Base-by-base conservation (phyloP, 495 filamentous ascomycete species). In the Lepidopterella palustris region DNA sequence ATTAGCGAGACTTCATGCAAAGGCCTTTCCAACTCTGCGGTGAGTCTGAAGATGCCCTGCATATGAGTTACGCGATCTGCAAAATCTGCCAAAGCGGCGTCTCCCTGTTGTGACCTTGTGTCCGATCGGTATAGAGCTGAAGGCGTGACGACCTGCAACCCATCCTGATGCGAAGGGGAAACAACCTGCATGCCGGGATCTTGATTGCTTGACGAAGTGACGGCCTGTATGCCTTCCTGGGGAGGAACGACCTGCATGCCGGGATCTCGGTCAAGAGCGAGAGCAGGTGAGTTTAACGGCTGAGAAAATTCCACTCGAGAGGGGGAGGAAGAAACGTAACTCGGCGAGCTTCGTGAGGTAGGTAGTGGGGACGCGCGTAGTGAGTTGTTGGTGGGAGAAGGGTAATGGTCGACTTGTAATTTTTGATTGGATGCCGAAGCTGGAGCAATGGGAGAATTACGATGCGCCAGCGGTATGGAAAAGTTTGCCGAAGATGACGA, bases 21-120 rank as follows among this genome's bases (percentile, higher is more conserved):
- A 0, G 87, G 83, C 55, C 80, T 82, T n/a, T 81, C 79, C 42
- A 81, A 78, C 65, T 92, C 87, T 2, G 88, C 85, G 48, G 89
- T 85, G 11, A 87, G 71, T 26, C 78, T 74, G 66, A 95, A 89
- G 5, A 89, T 74, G 59, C 81, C 80, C 55, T 81, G 80, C 63
- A 90, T 78, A 68, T 86, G 86, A 29, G 76, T 76, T 20, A 86
- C 84, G 32, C 88, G 84, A 2, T 70, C 58, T 28, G 84, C 80
- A 64, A 96, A 92, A 3, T 85, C 80, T 0, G 77, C 68, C 60
- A 92, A 74, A 0, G 89, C 85, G 49, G 82, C 82, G 39, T 89
- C 85, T 13, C 78, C 79, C 32, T 76, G n/a, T 72, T 52, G 78
- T 66, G 60, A 39, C 70, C 55, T 57, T 59, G 60, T 56, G 60